Conservation (phyloP, 164 flowering plant species). For the Saururus chinensis region DNA sequence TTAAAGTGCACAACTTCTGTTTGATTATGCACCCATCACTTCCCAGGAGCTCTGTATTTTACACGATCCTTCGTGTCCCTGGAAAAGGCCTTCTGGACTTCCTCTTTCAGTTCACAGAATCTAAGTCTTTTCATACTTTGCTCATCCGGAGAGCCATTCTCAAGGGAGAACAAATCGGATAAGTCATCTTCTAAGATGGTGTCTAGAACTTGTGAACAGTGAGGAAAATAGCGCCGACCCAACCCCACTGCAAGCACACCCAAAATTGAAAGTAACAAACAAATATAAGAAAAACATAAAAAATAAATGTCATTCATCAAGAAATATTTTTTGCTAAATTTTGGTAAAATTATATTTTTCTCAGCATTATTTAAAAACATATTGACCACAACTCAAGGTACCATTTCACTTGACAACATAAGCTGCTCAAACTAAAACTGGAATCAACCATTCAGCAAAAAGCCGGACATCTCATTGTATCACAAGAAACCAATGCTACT, state of each 20-base stretch:
- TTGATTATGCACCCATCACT: neutral
- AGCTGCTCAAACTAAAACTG: neutral
- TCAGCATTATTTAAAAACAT: too few relatives aligned
- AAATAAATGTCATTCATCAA: neutral
- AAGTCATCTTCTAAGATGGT: conserved; percentile 53
- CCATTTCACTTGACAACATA: neutral
- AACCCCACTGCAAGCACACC: conserved; percentile 33
- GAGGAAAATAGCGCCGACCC: conserved; percentile 48
- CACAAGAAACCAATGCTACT: too few relatives aligned
- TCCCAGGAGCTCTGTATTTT: conserved; percentile 11
- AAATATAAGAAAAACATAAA: neutral
- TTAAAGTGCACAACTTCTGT: too few relatives aligned
- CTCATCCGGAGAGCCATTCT: conserved; percentile 46
- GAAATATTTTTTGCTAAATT: too few relatives aligned
- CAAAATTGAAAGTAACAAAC: neutral
- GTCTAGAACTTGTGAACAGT: conserved; percentile 48
- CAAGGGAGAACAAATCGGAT: conserved; percentile 33
- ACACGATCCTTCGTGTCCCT: conserved; percentile 33
- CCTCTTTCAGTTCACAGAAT: conserved; percentile 47
- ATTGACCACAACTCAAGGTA: too few relatives aligned
- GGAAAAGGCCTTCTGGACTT: conserved; percentile 42
- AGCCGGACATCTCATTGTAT: too few relatives aligned
- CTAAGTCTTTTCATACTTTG: conserved; percentile 34
- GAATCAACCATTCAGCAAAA: too few relatives aligned
- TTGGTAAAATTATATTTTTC: too few relatives aligned